Evolutionary conservation across 2,329 filamentous ascomycete genomes (phyloP).

Genomic region (Aspergillus spinulosporus): DNA sequence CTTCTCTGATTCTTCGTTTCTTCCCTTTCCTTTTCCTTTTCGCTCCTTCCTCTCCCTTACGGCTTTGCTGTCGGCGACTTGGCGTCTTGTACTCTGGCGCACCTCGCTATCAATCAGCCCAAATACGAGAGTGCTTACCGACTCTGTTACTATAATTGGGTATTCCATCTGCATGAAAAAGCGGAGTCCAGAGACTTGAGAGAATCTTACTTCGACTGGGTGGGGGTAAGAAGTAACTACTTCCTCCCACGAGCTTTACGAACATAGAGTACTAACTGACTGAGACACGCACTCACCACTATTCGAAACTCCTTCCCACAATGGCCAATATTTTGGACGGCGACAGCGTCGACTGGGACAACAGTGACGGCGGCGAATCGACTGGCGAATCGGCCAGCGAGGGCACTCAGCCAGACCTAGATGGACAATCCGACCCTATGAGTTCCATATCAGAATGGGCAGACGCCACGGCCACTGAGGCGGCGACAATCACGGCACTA

Average conservation of each 20-base stretch:
- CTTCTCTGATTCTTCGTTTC: not conserved
- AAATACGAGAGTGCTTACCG: conserved; percentile 2
- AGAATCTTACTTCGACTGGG: not conserved
- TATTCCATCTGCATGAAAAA: conserved; percentile 1
- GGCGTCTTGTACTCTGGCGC: not conserved
- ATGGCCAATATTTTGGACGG: not conserved
- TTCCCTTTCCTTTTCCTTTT: conserved; percentile 6
- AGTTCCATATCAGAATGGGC: not conserved
- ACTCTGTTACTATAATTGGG: conserved; percentile 1
- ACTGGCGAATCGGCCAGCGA: not conserved
- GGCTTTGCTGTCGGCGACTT: not conserved
- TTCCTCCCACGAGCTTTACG: not conserved
- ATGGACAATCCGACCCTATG: not conserved
- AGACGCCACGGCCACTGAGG: not conserved
- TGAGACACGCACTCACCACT: not conserved
- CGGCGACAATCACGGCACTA: not conserved
- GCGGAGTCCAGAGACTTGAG: not conserved
- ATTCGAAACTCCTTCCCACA: not conserved
- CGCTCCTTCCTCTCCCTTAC: not conserved
- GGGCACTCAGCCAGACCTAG: not conserved
- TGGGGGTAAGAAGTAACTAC: conserved; percentile 5
- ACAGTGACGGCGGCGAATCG: not conserved
- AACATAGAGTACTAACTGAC: not conserved
- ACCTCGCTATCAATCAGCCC: not conserved
- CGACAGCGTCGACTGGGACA: not conserved